phyloP scores from a whole-genome alignment of 805 yeast genomes.

The Starmerella bacillaris region DNA sequence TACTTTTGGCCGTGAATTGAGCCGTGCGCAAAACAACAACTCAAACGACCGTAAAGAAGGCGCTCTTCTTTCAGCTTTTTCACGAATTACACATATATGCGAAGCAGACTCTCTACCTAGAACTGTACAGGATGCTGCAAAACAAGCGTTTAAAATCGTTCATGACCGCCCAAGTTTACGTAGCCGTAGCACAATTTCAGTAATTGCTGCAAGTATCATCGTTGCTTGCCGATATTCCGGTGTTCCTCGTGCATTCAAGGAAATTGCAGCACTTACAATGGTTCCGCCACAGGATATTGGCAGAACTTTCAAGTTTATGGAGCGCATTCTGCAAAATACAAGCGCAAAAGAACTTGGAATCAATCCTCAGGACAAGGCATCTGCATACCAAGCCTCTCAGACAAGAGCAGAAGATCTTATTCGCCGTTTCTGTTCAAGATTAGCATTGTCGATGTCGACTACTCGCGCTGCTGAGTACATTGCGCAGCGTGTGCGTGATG shows the following conservation, averaged over 20 bases:
- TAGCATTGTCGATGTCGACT: constrained; percentile 69
- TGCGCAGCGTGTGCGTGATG: constrained; percentile 74
- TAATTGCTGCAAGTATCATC: constrained; percentile 90
- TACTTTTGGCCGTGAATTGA: constrained; percentile 74
- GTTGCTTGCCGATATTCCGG: constrained; percentile 88
- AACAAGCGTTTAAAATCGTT: constrained; percentile 83
- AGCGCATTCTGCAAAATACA: constrained; percentile 33
- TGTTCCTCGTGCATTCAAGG: constrained; percentile 88
- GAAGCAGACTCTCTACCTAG: constrained; percentile 90
- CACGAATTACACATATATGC: constrained; percentile 85
- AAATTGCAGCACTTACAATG: constrained; percentile 83
- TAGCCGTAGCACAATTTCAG: constrained; percentile 81
- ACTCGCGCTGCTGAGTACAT: constrained; percentile 86
- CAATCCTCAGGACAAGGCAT: constrained; percentile 12
- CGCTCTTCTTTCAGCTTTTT: constrained; percentile 72
- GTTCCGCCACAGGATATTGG: constrained; percentile 93
- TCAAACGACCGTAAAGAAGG: constrained; percentile 76
- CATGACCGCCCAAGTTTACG: constrained; percentile 70
- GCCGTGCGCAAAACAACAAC: constrained; percentile 72
- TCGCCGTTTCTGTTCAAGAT: constrained; percentile 86
- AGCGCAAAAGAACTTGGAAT: constrained; percentile 24
- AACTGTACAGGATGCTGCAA: constrained; percentile 93
- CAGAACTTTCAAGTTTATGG: constrained; percentile 70
- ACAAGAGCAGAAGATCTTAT: constrained; percentile 87
- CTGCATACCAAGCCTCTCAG: constrained; percentile 47